Evolutionary conservation across 768 basidiomycete genomes (phyloP), one percentile per base, ranked within the genome.

Genomic region (Mycena chlorophos): DNA sequence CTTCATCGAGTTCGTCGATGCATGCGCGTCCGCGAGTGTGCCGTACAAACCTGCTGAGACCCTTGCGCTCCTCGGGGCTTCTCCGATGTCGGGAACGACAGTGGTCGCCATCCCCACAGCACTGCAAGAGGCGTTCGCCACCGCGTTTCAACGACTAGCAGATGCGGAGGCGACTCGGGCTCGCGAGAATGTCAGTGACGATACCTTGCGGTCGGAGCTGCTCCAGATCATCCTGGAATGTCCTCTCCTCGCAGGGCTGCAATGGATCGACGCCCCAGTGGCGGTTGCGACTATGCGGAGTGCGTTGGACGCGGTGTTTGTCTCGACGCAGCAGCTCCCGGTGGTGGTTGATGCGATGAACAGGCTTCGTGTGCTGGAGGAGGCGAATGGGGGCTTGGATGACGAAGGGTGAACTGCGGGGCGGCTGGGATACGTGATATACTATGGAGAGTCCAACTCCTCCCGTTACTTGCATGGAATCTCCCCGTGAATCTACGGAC

Each of bases 181-280:
- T n/a, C n/a, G n/a, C n/a, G n/a, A n/a, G n/a, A n/a, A n/a, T n/a
- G n/a, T n/a, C n/a, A n/a, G n/a, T n/a, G n/a, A n/a, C n/a, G n/a
- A n/a, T n/a, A n/a, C n/a, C n/a, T n/a, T n/a, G n/a, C n/a, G n/a
- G n/a, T n/a, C 31, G 22, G 49, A 50, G 39, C 38, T 56, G 16
- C 28, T 51, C 1, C 55, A 51, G 31, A 51, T 46, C 16, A 30
- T 54, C 4, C 52, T 54, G 13, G 52, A 54, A 19, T 48, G 45
- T 22, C 34, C 52, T 31, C 34, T 54, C 17, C 45, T 54, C 17
- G 12, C 29, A 1, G 43, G 30, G 8, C 42, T 53, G 43, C 52
- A 53, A 34, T 53, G 52, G 52, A 14, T 42, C 40, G 52, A 53
- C 30, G 19, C 12, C 6, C 19, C 39, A 6, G 39, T 12, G 10